A percentile compares a stretch with the other conserved stretches of the same genome.
These are phyloP conservation scores for Phytophthora pluvialis DNA, from an alignment of 352 stramenopile species.

Conservation along the genomic window DNA sequence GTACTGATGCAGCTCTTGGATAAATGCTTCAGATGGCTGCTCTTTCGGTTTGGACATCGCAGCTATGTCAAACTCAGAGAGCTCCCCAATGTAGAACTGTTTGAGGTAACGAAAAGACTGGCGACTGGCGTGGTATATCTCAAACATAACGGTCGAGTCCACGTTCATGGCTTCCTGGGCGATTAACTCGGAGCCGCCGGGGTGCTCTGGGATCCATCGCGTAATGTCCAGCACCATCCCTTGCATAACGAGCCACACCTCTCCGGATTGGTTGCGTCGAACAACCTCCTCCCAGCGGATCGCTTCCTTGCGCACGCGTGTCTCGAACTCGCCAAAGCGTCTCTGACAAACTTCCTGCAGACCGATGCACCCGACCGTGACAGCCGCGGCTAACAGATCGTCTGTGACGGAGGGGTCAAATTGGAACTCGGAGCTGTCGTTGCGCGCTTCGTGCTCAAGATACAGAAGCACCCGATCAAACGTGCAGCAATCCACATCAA, in stretches of 20 bases:
- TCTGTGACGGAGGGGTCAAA: slow-evolving; percentile 86
- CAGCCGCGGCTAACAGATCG: slow-evolving; percentile 70
- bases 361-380: slow-evolving; percentile 72
- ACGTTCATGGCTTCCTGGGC: slow-evolving; percentile 87
- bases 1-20: slow-evolving; percentile 82
- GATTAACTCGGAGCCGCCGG: slow-evolving; percentile 85
- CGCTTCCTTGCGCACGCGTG: slow-evolving; percentile 74
- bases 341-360: slow-evolving; percentile 80
- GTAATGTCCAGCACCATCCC: slow-evolving; percentile 92
- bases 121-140: slow-evolving; percentile 92
- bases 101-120: slow-evolving; percentile 92
- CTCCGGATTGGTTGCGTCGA: slow-evolving; percentile 69
- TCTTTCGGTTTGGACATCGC: slow-evolving; percentile 57
- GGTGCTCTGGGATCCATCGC: slow-evolving; percentile 88
- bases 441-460: slow-evolving; percentile 80
- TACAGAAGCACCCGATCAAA: slow-evolving; percentile 92
- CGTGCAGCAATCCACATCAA: slow-evolving; percentile 88
- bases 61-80: slow-evolving; percentile 64
- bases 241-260: slow-evolving; percentile 89
- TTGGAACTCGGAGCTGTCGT: slow-evolving; percentile 68
- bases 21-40: slow-evolving; percentile 68
- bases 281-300: slow-evolving; percentile 88
- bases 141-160: slow-evolving; percentile 91
- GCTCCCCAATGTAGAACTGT: slow-evolving; percentile 92
- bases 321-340: slow-evolving; percentile 82